These are phyloP conservation scores for Trametes meyenii DNA, from an alignment of 768 basidiomycete genomes.

Conservation along the genomic window DNA sequence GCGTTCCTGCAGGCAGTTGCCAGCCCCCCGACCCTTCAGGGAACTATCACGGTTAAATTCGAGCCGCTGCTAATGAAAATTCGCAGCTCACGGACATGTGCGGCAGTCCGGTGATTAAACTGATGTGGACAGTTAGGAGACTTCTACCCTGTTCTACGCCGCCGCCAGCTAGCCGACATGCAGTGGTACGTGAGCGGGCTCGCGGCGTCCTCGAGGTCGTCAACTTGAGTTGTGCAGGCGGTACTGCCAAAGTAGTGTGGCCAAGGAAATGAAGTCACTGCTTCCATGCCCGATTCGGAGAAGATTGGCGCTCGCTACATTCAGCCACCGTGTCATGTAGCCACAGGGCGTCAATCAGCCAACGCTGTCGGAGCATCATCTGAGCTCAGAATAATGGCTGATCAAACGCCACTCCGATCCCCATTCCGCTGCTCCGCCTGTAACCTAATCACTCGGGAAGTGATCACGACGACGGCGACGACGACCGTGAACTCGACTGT, in stretches of 20 bases:
- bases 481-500: slow-evolving; percentile 5
- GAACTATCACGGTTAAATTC: no score
- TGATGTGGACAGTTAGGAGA: not conserved
- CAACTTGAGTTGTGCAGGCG: not conserved
- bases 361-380: not conserved
- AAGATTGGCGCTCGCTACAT: slow-evolving; percentile 1
- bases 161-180: not conserved
- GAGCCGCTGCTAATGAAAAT: no score
- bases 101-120: slow-evolving; percentile 3
- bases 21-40: no score
- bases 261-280: not conserved
- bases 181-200: not conserved
- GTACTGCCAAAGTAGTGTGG: not conserved
- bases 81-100: not conserved
- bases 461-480: slow-evolving; percentile 23
- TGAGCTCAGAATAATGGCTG: not conserved
- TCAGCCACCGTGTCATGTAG: slow-evolving; percentile 9
- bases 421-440: slow-evolving; percentile 12
- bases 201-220: not conserved
- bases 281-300: slow-evolving; percentile 1
- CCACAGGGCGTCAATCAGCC: not conserved
- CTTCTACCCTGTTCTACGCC: not conserved
- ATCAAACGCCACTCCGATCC: not conserved
- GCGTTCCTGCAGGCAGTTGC: no score
- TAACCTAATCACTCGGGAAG: slow-evolving; percentile 11